Percentiles rank a stretch among this genome's conserved stretches.
Conservation (phyloP, 2,329 filamentous ascomycete genomes). For the Malbranchea cinnamomea region DNA sequence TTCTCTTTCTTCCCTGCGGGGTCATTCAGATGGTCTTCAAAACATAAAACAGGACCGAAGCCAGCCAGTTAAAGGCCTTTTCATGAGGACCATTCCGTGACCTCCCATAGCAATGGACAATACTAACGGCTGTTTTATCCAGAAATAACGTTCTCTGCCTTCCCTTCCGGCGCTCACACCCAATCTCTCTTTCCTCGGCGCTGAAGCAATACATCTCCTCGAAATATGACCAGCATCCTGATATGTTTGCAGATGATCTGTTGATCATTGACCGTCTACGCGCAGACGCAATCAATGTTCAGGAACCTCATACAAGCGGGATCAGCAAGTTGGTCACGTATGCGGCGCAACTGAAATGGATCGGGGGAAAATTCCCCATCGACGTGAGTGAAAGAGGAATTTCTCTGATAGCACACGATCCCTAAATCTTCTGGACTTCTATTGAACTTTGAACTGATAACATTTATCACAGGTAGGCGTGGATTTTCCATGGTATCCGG, state of each 20-base stretch:
- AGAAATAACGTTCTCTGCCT: slow-evolving; percentile 45
- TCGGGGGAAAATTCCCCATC: slow-evolving; percentile 88
- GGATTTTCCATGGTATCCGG: slow-evolving; percentile 92
- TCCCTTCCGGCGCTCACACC: slow-evolving; percentile 74
- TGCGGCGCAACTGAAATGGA: slow-evolving; percentile 83
- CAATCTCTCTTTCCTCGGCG: slow-evolving; percentile 61
- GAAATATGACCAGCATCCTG: slow-evolving; percentile 97
- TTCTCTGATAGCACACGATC: slow-evolving; percentile 3
- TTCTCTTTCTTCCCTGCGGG: too few species aligned
- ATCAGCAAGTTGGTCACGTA: slow-evolving; percentile 81
- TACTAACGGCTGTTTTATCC: too few species aligned
- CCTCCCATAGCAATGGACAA: too few species aligned
- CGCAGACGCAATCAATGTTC: slow-evolving; percentile 71
- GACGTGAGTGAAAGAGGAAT: slow-evolving; percentile 44
- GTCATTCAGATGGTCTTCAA: too few species aligned
- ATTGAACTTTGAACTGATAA: too few species aligned
- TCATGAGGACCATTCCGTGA: too few species aligned
- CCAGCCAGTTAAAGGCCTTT: too few species aligned
- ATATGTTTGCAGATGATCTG: slow-evolving; percentile 87
- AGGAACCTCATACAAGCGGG: slow-evolving; percentile 76
- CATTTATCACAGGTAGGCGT: slow-evolving; percentile 93
- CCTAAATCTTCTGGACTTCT: too few species aligned
- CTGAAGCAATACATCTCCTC: slow-evolving; percentile 91
- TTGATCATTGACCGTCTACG: slow-evolving; percentile 72
- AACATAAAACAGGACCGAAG: too few species aligned